These are phyloP conservation scores for Tuber magnatum DNA, from an alignment of 495 filamentous ascomycete genomes.

Conservation along the genomic window DNA sequence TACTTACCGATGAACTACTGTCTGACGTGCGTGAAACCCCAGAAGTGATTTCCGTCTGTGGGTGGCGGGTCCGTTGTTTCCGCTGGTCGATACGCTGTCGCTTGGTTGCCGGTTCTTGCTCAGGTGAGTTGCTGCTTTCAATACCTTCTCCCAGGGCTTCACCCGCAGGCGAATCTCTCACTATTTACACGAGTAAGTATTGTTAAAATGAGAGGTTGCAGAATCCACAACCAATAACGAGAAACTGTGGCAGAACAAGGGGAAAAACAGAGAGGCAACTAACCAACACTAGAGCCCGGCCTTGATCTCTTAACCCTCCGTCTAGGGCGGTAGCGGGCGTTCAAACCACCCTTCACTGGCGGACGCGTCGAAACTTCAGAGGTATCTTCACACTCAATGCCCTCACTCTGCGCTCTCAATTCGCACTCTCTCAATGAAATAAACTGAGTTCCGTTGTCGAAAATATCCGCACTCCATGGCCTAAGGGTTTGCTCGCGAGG, in stretches of 20 bases:
- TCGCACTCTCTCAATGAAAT: not conserved
- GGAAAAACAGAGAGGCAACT: not conserved
- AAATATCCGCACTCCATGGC: not conserved
- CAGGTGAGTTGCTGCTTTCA: not conserved
- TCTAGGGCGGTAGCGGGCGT: no score
- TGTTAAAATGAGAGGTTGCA: not conserved
- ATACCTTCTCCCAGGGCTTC: not conserved
- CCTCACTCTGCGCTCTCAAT: no score
- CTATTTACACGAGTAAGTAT: not conserved
- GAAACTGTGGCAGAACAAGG: not conserved
- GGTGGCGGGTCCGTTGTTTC: no score
- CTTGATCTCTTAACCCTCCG: no score
- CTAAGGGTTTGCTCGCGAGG: not conserved
- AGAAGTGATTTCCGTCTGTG: no score
- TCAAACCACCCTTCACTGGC: not conserved
- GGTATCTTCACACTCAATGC: not conserved
- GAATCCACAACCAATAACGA: not conserved
- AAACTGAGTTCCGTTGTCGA: not conserved
- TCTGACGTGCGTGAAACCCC: no score
- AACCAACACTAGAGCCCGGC: fast-evolving
- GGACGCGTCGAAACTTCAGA: no score
- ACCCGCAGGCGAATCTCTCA: not conserved
- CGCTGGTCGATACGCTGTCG: not conserved
- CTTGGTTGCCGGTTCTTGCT: not conserved
- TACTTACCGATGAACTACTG: no score